Conservation (phyloP, 306 rosid species). For the Astragalus membranaceus region DNA sequence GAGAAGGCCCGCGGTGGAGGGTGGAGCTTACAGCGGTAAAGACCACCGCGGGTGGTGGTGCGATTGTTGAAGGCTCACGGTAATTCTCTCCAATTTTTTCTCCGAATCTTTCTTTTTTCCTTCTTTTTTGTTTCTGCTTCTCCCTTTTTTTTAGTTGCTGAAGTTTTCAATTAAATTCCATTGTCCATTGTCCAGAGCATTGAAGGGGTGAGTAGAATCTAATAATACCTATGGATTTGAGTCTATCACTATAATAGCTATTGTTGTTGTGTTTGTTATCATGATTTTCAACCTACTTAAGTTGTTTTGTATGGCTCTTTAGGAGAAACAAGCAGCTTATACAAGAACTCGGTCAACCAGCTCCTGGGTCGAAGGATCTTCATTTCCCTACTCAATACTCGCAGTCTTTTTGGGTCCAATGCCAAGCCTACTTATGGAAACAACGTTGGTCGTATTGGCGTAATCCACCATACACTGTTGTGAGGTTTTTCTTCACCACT, state of each 20-base stretch:
- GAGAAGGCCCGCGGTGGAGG: no score
- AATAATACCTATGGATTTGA: background rate
- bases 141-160: background rate
- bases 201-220: constrained; percentile 66
- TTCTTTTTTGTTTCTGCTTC: no score
- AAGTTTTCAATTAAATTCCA: background rate
- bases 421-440: constrained; percentile 82
- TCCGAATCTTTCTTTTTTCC: no score
- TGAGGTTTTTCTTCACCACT: constrained; percentile 33
- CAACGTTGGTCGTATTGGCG: constrained; percentile 53
- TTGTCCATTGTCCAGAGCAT: constrained; percentile 16
- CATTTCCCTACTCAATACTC: constrained; percentile 52
- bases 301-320: background rate
- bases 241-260: background rate
- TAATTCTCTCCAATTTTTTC: no score
- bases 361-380: constrained; percentile 54
- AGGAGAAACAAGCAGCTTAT: constrained; percentile 83
- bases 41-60: no score
- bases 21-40: no score
- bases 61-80: no score
- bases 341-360: constrained; percentile 50
- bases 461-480: constrained; percentile 46
- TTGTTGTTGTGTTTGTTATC: background rate
- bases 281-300: constrained; percentile 12
- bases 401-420: constrained; percentile 49